These are phyloP conservation scores for Populus davidiana DNA, from an alignment of 345 rosid genomes.

Conservation along the genomic window DNA sequence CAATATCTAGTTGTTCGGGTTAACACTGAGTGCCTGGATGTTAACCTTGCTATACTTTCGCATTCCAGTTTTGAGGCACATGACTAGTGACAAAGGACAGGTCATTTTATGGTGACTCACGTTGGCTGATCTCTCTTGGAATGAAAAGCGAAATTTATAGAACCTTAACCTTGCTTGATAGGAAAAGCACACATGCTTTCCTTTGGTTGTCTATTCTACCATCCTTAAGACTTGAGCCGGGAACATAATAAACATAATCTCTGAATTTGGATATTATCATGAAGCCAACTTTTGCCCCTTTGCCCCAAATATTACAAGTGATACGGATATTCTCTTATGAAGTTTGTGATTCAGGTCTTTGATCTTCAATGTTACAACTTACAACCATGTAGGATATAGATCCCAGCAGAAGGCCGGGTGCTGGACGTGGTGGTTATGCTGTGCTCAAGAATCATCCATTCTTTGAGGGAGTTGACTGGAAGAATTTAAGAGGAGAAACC, in stretches of 20 bases:
- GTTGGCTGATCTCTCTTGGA: neutral
- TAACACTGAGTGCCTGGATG: neutral
- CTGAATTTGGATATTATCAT: no score
- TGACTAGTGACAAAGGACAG: neutral
- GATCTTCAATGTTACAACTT: conserved; percentile 6
- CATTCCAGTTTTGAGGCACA: neutral
- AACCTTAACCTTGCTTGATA: neutral
- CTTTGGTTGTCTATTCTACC: neutral
- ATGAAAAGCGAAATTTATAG: neutral
- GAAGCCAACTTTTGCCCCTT: neutral
- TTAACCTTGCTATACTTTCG: neutral
- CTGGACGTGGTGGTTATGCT: conserved; percentile 82
- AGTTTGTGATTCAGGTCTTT: neutral
- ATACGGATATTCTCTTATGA: neutral
- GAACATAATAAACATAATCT: no score
- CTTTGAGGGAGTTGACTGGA: conserved; percentile 86
- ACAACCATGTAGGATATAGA: conserved; percentile 64
- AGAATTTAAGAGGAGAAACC: conserved; percentile 58
- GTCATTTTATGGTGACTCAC: neutral
- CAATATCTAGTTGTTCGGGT: neutral
- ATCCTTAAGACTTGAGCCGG: no score
- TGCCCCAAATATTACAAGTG: neutral
- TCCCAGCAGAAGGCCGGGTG: conserved; percentile 89
- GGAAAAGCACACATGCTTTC: neutral
- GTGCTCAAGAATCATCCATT: conserved; percentile 83